Base-by-base conservation (phyloP, 306 rosid species). In the Inga oerstediana region DNA sequence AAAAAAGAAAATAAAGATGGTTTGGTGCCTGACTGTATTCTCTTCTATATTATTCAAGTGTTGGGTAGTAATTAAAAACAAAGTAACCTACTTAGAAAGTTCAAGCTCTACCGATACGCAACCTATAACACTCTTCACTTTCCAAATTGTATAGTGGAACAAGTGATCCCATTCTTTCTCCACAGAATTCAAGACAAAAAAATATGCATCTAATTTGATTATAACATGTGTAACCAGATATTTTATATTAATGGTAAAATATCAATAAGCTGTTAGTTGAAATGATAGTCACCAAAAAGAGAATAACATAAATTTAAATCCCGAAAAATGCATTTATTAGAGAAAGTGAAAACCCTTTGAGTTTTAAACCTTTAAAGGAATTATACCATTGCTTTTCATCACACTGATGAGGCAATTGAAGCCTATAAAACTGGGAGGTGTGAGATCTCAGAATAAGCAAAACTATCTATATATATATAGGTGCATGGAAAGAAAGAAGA, bases 401-500 rank as follows among this genome's bases (percentile, higher is more conserved):
- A 76, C 81, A 69, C 0, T 1, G 1, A 37, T 27, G 4, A 15
- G 27, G 15, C 12, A 70, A n/a, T 11, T 39, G 35, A 67, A 27
- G 72, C 45, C 58, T 84, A 89, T 89, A 89, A 77, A 79, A 48
- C 49, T 37, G 71, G 76, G 80, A 15, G 48, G 10, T 78, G 11
- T 49, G 54, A 49, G 54, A 14, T 49, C 14, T 14, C 16, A 49
- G 54, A 14, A 49, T 4, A 49, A 49, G 19, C 17, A 49, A 16
- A 14, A 14, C 54, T 49, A 13, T 49, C 3, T 48, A 10, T 46
- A 46, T 48, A 46, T 46, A 10, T 39, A 39, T 0, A 49, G 19
- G 4, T 71, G 81, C 44, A 87, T 87, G 90, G 90, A 84, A 20
- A 87, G 72, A 11, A 81, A 83, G 20, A 44, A 41, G 0, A 58